Evolutionary conservation across 495 filamentous ascomycete species (phyloP).

Genomic region (Penicillium longicatenatum): DNA sequence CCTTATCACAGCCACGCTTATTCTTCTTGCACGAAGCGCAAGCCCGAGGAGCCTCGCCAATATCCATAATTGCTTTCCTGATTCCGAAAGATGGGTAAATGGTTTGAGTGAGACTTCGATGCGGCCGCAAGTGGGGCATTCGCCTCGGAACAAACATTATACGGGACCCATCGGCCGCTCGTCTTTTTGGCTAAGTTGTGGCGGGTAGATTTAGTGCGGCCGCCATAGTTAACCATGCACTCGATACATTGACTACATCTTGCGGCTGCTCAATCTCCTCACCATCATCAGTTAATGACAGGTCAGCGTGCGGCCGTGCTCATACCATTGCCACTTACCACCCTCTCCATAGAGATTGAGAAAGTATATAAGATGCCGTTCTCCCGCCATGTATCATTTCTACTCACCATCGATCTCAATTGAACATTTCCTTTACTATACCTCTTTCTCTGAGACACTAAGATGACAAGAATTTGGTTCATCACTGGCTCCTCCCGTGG

Average conservation of each 20-base stretch:
- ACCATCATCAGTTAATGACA: too few species aligned
- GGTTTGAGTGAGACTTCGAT: background rate
- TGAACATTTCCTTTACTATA: background rate
- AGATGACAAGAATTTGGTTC: slow-evolving; percentile 35
- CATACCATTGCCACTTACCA: too few species aligned
- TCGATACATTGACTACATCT: too few species aligned
- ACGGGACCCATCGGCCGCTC: background rate
- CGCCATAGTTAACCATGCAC: background rate
- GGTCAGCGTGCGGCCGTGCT: background rate
- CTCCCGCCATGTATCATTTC: background rate
- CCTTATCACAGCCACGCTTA: background rate
- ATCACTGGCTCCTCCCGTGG: slow-evolving; percentile 53
- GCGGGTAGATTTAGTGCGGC: background rate
- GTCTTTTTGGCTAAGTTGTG: too few species aligned
- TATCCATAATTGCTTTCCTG: background rate
- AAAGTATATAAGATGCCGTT: background rate
- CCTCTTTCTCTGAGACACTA: background rate
- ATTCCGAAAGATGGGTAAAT: background rate
- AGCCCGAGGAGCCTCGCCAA: background rate
- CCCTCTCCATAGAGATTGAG: background rate
- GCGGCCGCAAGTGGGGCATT: background rate
- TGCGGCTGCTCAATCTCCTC: too few species aligned
- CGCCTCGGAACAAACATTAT: background rate
- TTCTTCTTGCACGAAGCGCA: background rate
- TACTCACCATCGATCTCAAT: background rate